Evolutionary conservation across 225 moss, liverwort and hornwort genomes (phyloP), one percentile per base, ranked within the genome.

Genomic region (Takakia lepidozioides): DNA sequence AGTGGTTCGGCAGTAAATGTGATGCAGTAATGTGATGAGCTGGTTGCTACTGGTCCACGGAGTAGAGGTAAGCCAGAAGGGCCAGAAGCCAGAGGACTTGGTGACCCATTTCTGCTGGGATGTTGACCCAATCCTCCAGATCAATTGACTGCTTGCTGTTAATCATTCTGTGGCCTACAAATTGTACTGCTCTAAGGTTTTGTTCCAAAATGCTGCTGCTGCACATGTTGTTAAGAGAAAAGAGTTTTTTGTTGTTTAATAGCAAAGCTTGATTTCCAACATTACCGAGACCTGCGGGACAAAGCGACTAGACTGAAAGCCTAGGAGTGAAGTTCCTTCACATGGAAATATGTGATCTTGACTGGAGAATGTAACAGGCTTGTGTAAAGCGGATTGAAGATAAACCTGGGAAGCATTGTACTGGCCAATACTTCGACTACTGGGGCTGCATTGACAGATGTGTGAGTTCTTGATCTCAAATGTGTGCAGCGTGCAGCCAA

Each of bases 401-500:
- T 0, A 24, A 28, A 4, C 52, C 51, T 29, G 60, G 60, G 51
- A 74, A 74, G 17, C 68, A 74, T 48, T 74, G 74, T 27, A 74
- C 39, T 10, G 64, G 74, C 23, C 64, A 74, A 18, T 74, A 68
- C 0, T 74, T 74, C 56, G 74, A 74, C 47, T 74, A 74, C 29
- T 74, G 74, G 74, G 17, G 68, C 1, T 74, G 73, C 45, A 56
- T 68, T 41, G 64, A 74, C 29, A 60, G 55, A 74, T 74, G 74
- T 53, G 74, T 68, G 68, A 5, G 50, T 42, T 1, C 32, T 6
- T 6, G 6, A 32, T 32, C 8, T 32, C 11, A 6, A 32, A 32
- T 32, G 32, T 11, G n/a, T 32, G 32, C 32, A 32, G 11, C 32
- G 8, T 32, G 8, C 32, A 32, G 8, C 32, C 32, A 32, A 32